Percentiles rank a stretch among this genome's conserved stretches.
phyloP scores from a whole-genome alignment of 768 basidiomycete genomes.

The Sutorius australiensis region DNA sequence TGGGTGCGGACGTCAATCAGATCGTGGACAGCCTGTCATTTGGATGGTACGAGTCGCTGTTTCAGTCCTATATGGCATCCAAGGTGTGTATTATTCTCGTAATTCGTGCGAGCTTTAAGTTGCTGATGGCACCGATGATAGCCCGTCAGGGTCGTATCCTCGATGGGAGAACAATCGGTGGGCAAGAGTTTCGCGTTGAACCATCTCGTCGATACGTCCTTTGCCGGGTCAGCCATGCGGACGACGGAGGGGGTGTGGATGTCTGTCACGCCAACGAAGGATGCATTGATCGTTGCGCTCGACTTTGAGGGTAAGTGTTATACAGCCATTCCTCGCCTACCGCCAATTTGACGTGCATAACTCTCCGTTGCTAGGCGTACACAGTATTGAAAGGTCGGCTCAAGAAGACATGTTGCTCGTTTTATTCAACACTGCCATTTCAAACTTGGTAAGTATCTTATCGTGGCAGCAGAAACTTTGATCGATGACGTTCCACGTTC shows the following conservation, averaged over 20 bases:
- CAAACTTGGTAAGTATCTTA: slow-evolving; percentile 47
- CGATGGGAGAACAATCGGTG: slow-evolving; percentile 68
- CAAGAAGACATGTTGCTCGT: slow-evolving; percentile 64
- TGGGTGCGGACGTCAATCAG: slow-evolving; percentile 56
- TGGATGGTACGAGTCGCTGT: slow-evolving; percentile 64
- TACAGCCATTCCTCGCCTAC: not conserved
- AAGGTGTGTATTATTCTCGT: slow-evolving; percentile 35
- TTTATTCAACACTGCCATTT: slow-evolving; percentile 62
- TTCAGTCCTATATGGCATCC: slow-evolving; percentile 57
- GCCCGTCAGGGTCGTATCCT: slow-evolving; percentile 64
- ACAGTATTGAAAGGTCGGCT: slow-evolving; percentile 59
- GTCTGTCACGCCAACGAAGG: slow-evolving; percentile 59
- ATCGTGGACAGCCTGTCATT: slow-evolving; percentile 55
- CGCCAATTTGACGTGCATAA: not conserved
- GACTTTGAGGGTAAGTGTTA: slow-evolving; percentile 54
- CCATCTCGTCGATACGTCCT: slow-evolving; percentile 60
- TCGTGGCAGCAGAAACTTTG: not conserved
- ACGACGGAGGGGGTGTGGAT: slow-evolving; percentile 69
- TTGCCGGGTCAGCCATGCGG: slow-evolving; percentile 64
- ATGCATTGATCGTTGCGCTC: slow-evolving; percentile 51
- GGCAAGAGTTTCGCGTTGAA: slow-evolving; percentile 59
- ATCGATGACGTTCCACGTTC: not conserved
- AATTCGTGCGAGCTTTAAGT: rapidly evolving
- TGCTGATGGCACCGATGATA: slow-evolving; percentile 16
- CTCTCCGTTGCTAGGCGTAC: slow-evolving; percentile 39